Base-by-base conservation (phyloP, 2,329 filamentous ascomycete species). In the Xylaria sp. region DNA sequence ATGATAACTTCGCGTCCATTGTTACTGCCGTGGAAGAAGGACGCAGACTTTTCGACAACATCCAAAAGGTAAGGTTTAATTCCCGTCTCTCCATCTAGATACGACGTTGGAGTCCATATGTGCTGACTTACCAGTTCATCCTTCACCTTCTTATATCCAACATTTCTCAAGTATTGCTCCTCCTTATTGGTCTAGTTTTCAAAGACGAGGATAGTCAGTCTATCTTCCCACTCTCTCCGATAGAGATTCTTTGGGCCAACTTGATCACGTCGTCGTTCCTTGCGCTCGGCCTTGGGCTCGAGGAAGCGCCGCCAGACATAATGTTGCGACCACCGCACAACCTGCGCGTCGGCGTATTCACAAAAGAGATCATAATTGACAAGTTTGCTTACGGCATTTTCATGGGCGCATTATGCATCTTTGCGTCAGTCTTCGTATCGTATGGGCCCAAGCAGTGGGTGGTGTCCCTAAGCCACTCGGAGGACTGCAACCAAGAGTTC, bases 1-100 rank as follows among this genome's bases (percentile, higher is more conserved):
- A 96, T 77, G 93, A 96, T 80, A 94, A 97, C 81, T 97, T 97
- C 77, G 92, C 93, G 12, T 94, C 91, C 34, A 93, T 92, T 65
- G 86, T 92, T 50, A 90, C 88, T n/a, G 90, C 89, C 41, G 89
- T 93, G 55, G 87, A 91, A 77, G 90, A 92, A 79, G 91, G 91
- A 13, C 87, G 91, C 51, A 84, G 90, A 46, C 84, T 92, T 62
- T 91, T 91, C 73, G 90, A 92, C 82, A 92, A 92, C 72, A 91
- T 93, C 70, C 90, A 92, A 77, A 92, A 92, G 83, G 91, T 91
- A 76, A 80, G 83, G 54, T 77, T 51, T 15, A 3, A n/a, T 7
- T 12, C 15, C 32, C 28, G 23, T n/a, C 44, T 12, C 54, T 50
- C 23, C 4, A 41, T 52, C 28, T 28, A 34, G 15, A 15, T 23